Evolutionary conservation across 352 stramenopile genomes (phyloP).

Genomic region (Globisporangium middletonii): DNA sequence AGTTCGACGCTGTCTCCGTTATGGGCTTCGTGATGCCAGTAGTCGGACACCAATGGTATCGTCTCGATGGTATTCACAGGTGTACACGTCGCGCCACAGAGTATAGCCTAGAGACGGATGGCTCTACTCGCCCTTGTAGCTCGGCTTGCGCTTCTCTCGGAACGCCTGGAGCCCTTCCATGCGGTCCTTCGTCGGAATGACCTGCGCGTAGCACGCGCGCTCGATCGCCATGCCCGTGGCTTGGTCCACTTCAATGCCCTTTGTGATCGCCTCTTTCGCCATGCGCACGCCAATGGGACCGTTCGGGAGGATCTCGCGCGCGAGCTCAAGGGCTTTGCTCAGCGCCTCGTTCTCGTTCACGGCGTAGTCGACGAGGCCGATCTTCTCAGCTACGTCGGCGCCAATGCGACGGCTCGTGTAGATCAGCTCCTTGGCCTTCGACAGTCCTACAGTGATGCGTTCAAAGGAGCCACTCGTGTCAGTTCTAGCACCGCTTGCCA

Average conservation of each 20-base stretch:
- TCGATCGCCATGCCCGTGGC: conserved; percentile 89
- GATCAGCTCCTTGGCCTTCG: conserved; percentile 94
- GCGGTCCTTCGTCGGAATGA: conserved; percentile 90
- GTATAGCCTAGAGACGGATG: neutral
- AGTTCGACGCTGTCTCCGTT: no score
- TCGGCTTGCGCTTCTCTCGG: conserved; percentile 89
- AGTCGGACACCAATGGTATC: no score
- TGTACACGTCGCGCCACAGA: neutral
- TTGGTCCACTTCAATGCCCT: conserved; percentile 83
- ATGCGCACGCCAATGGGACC: conserved; percentile 89
- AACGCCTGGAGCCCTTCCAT: conserved; percentile 91
- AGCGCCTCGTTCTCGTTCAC: conserved; percentile 63
- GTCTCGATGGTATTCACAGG: no score
- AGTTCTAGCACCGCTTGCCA: neutral
- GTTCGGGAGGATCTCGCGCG: conserved; percentile 88
- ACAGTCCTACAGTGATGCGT: conserved; percentile 31
- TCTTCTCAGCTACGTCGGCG: conserved; percentile 63
- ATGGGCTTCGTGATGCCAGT: no score
- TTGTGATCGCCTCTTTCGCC: conserved; percentile 19
- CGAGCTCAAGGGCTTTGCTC: conserved; percentile 75
- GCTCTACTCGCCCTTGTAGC: conserved; percentile 30
- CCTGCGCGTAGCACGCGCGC: conserved; percentile 86
- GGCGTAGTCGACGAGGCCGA: conserved; percentile 88
- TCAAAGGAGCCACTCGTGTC: neutral
- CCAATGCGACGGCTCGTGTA: conserved; percentile 87